phyloP scores from a whole-genome alignment of 73 alveolate genomes.

The Paramecium sonneborni region DNA sequence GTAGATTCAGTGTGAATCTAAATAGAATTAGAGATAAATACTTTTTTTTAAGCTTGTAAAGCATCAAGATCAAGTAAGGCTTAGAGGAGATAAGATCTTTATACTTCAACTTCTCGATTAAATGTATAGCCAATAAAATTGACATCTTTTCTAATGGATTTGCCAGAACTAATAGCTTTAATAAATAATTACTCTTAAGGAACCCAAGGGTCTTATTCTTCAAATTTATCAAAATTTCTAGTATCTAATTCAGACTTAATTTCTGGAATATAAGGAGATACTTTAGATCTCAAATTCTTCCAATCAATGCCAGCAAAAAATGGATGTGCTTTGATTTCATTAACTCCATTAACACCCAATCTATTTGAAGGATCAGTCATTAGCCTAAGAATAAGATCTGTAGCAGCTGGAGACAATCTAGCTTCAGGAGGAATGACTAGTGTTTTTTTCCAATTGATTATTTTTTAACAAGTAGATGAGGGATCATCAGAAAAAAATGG shows the following conservation, averaged over 20 bases:
- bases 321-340: slow-evolving; percentile 94
- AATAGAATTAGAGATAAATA: background rate
- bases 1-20: background rate
- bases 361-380: slow-evolving; percentile 80
- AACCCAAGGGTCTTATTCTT: slow-evolving; percentile 90
- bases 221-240: slow-evolving; percentile 89
- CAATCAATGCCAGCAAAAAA: slow-evolving; percentile 90
- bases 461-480: slow-evolving; percentile 83
- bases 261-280: slow-evolving; percentile 88
- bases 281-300: slow-evolving; percentile 79
- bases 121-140: slow-evolving; percentile 71
- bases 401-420: slow-evolving; percentile 81
- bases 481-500: slow-evolving; percentile 91
- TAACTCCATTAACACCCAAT: slow-evolving; percentile 86
- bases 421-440: slow-evolving; percentile 84
- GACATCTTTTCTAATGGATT: slow-evolving; percentile 61
- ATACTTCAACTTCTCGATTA: slow-evolving; percentile 68
- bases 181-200: slow-evolving; percentile 64
- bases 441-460: slow-evolving; percentile 84
- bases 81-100: slow-evolving; percentile 48
- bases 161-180: slow-evolving; percentile 8
- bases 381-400: slow-evolving; percentile 78
- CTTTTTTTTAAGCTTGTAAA: slow-evolving; percentile 33
- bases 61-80: slow-evolving; percentile 59
- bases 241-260: slow-evolving; percentile 76